phyloP scores from a whole-genome alignment of 495 filamentous ascomycete species.

The Aspergillus ostianus region DNA sequence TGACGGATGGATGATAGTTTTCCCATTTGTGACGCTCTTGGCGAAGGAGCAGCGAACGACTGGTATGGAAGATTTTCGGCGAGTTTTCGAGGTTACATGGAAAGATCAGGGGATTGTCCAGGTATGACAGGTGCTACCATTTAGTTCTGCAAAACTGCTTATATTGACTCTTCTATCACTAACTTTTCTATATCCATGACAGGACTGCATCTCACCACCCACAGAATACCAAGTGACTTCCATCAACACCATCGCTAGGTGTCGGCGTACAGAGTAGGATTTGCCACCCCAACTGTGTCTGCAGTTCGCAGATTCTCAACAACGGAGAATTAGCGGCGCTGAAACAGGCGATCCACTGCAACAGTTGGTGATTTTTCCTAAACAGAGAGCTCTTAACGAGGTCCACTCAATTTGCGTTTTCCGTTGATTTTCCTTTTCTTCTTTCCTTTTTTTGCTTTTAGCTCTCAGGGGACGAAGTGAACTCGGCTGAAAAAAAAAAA shows the following conservation, averaged over 20 bases:
- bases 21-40: not conserved
- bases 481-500: slow-evolving; percentile 2
- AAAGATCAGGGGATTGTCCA: not conserved
- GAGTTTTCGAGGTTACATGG: not conserved
- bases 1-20: not conserved
- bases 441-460: not conserved
- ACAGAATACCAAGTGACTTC: not conserved
- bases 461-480: not conserved
- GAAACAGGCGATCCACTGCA: not conserved
- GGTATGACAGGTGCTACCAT: not conserved
- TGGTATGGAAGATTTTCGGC: not conserved
- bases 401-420: not conserved
- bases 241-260: not conserved
- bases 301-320: not conserved
- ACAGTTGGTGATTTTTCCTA: not conserved
- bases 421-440: not conserved
- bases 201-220: not conserved
- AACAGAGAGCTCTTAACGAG: not conserved
- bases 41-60: not conserved
- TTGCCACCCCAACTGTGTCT: not conserved
- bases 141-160: not conserved
- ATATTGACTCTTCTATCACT: not conserved
- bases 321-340: not conserved
- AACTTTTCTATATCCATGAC: not conserved
- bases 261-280: not conserved